Base-by-base conservation (phyloP, 306 rosid species). In the Trichosanthes truncata region DNA sequence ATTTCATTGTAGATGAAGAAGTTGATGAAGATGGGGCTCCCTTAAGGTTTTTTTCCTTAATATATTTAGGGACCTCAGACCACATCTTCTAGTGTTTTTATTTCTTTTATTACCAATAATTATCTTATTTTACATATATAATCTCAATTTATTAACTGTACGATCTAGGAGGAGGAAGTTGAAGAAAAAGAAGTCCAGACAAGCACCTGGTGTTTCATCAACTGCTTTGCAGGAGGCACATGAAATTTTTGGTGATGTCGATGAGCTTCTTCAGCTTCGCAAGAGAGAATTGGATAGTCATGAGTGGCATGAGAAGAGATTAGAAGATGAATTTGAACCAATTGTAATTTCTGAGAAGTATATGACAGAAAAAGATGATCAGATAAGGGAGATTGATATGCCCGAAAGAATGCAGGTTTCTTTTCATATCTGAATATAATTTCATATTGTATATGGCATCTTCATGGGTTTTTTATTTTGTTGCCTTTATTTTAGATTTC, bases 321-420 rank as follows among this genome's bases (percentile, higher is more conserved):
- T 95, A 79, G 99, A 91, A 84, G 97, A 95, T 85, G 97, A 93
- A 83, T 95, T 95, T 87, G 99, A 95, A 82, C 99, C 99, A 6
- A 83, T 84, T 84, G 84, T 95, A 79, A 87, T 95, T 46, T 88
- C 93, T 14, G 97, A 93, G 82, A 95, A 91, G 86, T 95, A 91
- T 75, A 95, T 95, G 99, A 95, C 97, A 17, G 87, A 88, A 87
- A 90, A 88, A 82, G 99, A 95, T 82, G 94, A 93, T 86, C 91
- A 23, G 61, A 90, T 95, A 81, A 89, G 94, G 85, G 90, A 91
- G 84, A 74, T 83, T 63, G 99, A 95, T 81, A 79, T 89, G 81
- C 99, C 99, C 0, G 99, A 95, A 87, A 95, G 99, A 88, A 93
- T 91, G 95, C 99, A 93, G 99, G 99, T 95, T 68, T 61, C 72